phyloP scores from a whole-genome alignment of 2,329 filamentous ascomycete genomes.

The Fusarium sp. region DNA sequence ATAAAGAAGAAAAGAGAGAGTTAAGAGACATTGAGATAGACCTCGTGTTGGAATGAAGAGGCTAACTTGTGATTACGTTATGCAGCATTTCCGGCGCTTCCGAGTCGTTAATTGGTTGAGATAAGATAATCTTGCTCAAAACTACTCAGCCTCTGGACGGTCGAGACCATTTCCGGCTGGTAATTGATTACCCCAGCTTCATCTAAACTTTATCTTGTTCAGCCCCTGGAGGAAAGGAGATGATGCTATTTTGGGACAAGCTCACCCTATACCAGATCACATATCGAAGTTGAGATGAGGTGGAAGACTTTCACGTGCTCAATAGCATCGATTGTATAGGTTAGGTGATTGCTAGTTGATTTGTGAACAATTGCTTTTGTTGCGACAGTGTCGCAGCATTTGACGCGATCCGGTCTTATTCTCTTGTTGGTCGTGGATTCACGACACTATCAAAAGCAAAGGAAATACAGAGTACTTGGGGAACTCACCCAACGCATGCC shows the following conservation, averaged over 20 bases:
- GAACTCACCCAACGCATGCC: not conserved
- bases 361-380: not conserved
- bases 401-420: not conserved
- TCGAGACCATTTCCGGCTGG: not conserved
- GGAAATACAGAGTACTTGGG: not conserved
- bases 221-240: not conserved
- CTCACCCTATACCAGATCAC: not conserved
- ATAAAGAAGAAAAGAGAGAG: not conserved
- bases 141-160: slow-evolving; percentile 20
- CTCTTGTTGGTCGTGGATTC: not conserved
- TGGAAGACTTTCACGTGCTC: not conserved
- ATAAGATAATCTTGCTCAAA: slow-evolving; percentile 42
- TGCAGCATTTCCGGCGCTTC: slow-evolving; percentile 16
- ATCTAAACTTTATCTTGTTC: not conserved
- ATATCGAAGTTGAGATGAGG: not conserved
- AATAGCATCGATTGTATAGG: not conserved
- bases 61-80: slow-evolving; percentile 40
- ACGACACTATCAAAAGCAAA: not conserved
- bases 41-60: slow-evolving; percentile 15
- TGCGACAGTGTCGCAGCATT: not conserved
- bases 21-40: not conserved
- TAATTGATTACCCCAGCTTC: not conserved
- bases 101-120: slow-evolving; percentile 30
- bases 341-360: not conserved
- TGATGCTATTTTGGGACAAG: not conserved